Percentiles rank a stretch among this genome's conserved stretches.
Evolutionary conservation across 2,329 filamentous ascomycete genomes (phyloP).

Genomic region (Pseudofabraea citricarpa): DNA sequence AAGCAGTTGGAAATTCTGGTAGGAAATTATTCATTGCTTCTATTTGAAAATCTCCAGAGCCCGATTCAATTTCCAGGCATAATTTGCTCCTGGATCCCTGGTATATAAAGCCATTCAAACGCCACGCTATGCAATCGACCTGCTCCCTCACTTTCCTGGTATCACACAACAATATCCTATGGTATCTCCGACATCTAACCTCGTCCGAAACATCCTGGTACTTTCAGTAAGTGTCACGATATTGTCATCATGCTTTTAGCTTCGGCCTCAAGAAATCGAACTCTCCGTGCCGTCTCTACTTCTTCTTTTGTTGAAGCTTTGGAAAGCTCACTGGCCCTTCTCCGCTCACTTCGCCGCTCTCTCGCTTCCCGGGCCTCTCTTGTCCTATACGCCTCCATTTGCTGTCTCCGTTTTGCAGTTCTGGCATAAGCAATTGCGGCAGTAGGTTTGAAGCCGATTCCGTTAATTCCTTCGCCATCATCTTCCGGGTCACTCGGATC

Average conservation of each 20-base stretch:
- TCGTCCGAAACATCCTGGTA: no score
- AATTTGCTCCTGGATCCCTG: background rate
- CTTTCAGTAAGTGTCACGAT: conserved; percentile 9
- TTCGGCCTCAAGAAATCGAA: conserved; percentile 23
- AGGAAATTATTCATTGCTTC: conserved; percentile 3
- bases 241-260: conserved; percentile 9
- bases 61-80: no score
- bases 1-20: conserved; percentile 28
- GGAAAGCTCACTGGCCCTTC: conserved; percentile 28
- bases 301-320: conserved; percentile 11
- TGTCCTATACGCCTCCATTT: conserved; percentile 57
- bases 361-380: conserved; percentile 58
- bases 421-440: conserved; percentile 55
- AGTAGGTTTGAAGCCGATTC: conserved; percentile 62
- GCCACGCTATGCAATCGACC: background rate
- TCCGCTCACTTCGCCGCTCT: conserved; percentile 46
- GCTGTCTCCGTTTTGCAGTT: conserved; percentile 51
- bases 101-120: background rate
- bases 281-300: conserved; percentile 20
- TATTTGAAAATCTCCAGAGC: conserved; percentile 5
- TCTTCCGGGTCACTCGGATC: conserved; percentile 61
- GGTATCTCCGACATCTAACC: no score
- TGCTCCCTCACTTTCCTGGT: background rate
- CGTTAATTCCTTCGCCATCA: conserved; percentile 63
- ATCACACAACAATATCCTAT: no score